Evolutionary conservation across 306 rosid genomes (phyloP).

Genomic region (Cyclanthera cordifolia): DNA sequence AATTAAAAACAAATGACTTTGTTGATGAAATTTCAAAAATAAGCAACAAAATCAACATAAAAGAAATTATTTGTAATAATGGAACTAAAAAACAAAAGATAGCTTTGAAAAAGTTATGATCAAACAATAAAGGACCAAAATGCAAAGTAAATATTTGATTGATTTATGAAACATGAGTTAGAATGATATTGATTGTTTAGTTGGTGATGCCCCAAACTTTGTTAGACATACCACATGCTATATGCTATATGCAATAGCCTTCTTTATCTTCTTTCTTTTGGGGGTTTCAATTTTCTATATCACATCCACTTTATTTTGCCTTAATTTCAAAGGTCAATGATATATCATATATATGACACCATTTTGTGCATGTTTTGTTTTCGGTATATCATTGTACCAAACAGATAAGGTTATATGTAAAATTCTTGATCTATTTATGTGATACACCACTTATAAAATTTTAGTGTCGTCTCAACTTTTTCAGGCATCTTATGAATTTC

Average conservation of each 20-base stretch:
- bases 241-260: constrained; percentile 1
- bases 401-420: too few species aligned
- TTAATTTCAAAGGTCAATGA: neutral
- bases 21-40: too few species aligned
- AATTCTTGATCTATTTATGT: neutral
- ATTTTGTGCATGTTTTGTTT: neutral
- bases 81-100: neutral
- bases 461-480: neutral
- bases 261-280: neutral
- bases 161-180: neutral
- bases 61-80: too few species aligned
- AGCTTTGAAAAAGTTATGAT: neutral
- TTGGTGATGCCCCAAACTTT: neutral
- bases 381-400: neutral
- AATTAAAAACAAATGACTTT: too few species aligned
- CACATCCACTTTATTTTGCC: neutral
- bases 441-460: neutral
- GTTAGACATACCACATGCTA: constrained; percentile 8
- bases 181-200: neutral
- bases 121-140: neutral
- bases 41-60: too few species aligned
- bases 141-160: neutral
- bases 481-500: neutral
- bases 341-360: too few species aligned
- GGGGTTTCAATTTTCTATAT: neutral